A percentile compares a stretch with the other conserved stretches of the same genome.
These are phyloP conservation scores for Rhizopus microsporus DNA, from an alignment of 371 early-diverging fungal genomes.

Conservation along the genomic window DNA sequence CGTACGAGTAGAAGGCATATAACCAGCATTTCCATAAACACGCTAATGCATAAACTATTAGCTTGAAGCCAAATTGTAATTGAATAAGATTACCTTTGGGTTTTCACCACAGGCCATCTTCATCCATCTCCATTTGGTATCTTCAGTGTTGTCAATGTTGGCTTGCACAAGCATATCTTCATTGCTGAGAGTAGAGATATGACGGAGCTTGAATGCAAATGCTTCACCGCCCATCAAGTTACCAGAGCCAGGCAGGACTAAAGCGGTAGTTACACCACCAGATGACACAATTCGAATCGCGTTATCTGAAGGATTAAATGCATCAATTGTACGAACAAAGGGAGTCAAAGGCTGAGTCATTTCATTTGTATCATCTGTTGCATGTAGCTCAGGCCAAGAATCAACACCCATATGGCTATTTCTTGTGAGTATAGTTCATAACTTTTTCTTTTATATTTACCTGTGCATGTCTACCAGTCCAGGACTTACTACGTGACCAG, in stretches of 20 bases:
- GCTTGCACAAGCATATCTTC: slow-evolving; percentile 70
- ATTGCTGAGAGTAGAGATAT: slow-evolving; percentile 46
- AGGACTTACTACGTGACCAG: slow-evolving; percentile 69
- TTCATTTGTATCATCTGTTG: slow-evolving; percentile 68
- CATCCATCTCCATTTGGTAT: slow-evolving; percentile 65
- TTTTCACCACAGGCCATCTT: slow-evolving; percentile 89
- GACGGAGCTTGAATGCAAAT: slow-evolving; percentile 61
- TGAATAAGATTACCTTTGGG: slow-evolving; percentile 49
- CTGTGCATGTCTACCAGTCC: slow-evolving; percentile 80
- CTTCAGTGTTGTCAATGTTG: slow-evolving; percentile 31
- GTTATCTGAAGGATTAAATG: slow-evolving; percentile 62
- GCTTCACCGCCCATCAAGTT: slow-evolving; percentile 82
- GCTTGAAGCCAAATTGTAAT: not conserved
- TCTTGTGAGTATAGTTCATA: not conserved
- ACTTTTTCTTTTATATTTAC: slow-evolving; percentile 29
- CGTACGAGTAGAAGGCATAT: slow-evolving; percentile 41
- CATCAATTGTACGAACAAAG: slow-evolving; percentile 58
- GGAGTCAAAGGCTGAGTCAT: slow-evolving; percentile 62
- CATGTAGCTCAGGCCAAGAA: slow-evolving; percentile 63
- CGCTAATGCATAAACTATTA: slow-evolving; percentile 10
- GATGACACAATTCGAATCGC: slow-evolving; percentile 66
- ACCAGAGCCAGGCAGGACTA: slow-evolving; percentile 79
- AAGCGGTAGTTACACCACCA: slow-evolving; percentile 77
- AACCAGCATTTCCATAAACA: slow-evolving; percentile 29
- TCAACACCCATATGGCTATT: slow-evolving; percentile 60